Evolutionary conservation across 768 basidiomycete species (phyloP).

Genomic region (Strobilomyces dryophilus): DNA sequence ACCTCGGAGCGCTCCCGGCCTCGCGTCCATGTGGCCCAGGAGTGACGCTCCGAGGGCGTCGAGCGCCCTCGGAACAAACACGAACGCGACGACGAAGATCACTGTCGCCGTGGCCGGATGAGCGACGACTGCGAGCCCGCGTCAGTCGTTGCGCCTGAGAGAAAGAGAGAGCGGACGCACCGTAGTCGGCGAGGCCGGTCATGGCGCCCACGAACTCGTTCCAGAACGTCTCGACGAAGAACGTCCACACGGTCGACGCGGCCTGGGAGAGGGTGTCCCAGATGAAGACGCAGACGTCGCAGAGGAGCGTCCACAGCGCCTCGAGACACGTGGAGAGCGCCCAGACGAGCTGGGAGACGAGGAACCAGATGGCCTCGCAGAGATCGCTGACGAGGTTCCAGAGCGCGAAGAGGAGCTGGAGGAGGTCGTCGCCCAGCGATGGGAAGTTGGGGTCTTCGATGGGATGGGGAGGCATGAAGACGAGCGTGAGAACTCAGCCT

Average conservation of each 20-base stretch:
- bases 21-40: not conserved
- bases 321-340: constrained; percentile 11
- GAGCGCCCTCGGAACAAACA: constrained; percentile 6
- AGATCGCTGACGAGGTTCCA: constrained; percentile 5
- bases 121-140: not conserved
- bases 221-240: constrained; percentile 13
- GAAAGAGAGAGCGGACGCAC: not conserved
- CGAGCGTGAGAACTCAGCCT: too few species aligned
- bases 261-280: not conserved
- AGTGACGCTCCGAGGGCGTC: not conserved
- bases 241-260: not conserved
- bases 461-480: constrained; percentile 10
- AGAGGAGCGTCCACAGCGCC: constrained; percentile 9
- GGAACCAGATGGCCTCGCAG: constrained; percentile 6
- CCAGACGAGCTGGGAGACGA: not conserved
- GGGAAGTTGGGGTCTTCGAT: constrained; percentile 14
- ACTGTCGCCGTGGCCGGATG: constrained; percentile 11
- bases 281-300: not conserved
- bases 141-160: too few species aligned
- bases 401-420: constrained; percentile 7
- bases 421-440: constrained; percentile 5
- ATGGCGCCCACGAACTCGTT: constrained; percentile 10
- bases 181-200: constrained; percentile 7
- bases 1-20: not conserved
- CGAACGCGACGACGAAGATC: constrained; percentile 9